A percentile compares a stretch with the other conserved stretches of the same genome.
Conservation (phyloP, 257 asterid genomes). For the Gentiana dahurica region DNA sequence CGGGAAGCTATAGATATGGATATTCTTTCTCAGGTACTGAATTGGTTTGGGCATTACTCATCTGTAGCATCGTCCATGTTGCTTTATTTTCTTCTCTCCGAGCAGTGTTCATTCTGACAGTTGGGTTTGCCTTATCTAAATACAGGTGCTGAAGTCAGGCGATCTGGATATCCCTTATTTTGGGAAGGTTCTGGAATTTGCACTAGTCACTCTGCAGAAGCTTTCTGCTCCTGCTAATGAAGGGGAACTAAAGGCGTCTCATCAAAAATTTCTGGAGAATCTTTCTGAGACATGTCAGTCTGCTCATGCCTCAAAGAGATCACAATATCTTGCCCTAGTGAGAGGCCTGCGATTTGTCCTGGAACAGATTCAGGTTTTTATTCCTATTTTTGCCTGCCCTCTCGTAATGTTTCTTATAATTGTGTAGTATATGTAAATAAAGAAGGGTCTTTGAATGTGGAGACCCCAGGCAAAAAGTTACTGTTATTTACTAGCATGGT, state of each 20-base stretch:
- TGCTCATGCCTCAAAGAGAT: constrained; percentile 25
- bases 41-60: not conserved
- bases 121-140: constrained; percentile 3
- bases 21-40: constrained; percentile 63
- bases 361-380: constrained; percentile 75
- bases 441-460: too few species aligned
- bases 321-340: constrained; percentile 42
- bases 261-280: constrained; percentile 47
- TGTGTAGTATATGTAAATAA: too few species aligned
- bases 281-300: constrained; percentile 37
- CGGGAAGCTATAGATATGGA: constrained; percentile 64
- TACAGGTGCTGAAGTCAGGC: constrained; percentile 59
- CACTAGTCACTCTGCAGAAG: constrained; percentile 51
- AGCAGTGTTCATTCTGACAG: not conserved
- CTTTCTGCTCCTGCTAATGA: constrained; percentile 81
- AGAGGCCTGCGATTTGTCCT: constrained; percentile 81
- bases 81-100: not conserved
- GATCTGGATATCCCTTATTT: constrained; percentile 52
- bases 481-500: too few species aligned
- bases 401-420: not conserved
- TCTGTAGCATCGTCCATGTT: not conserved
- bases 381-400: not conserved
- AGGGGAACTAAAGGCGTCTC: constrained; percentile 48
- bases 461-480: too few species aligned
- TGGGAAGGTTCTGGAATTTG: constrained; percentile 64